Conservation (phyloP, 164 flowering plant genomes). For the Taxillus chinensis region DNA sequence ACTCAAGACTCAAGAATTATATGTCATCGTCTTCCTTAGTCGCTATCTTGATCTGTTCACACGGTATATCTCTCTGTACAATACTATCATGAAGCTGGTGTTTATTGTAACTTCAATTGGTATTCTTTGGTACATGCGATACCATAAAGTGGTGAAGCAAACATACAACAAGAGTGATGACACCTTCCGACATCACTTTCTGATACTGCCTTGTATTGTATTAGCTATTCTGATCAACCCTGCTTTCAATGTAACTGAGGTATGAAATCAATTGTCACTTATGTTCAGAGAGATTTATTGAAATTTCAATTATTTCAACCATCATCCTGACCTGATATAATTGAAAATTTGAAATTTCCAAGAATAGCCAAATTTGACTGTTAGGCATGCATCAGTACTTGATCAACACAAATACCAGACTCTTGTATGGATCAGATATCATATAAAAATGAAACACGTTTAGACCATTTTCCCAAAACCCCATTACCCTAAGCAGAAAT, state of each 20-base stretch:
- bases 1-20: slow-evolving; percentile 58
- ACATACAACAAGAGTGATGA: slow-evolving; percentile 48
- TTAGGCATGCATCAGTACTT: too few species aligned
- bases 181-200: slow-evolving; percentile 39
- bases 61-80: slow-evolving; percentile 37
- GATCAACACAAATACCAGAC: too few species aligned
- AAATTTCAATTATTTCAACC: too few species aligned
- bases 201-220: slow-evolving; percentile 31
- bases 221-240: slow-evolving; percentile 36
- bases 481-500: too few species aligned
- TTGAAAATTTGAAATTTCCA: too few species aligned
- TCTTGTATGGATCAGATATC: too few species aligned
- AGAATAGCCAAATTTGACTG: too few species aligned
- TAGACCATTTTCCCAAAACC: too few species aligned
- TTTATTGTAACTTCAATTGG: slow-evolving; percentile 41
- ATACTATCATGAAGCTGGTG: slow-evolving; percentile 46
- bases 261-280: slow-evolving; percentile 7
- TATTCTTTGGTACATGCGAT: slow-evolving; percentile 62
- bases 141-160: slow-evolving; percentile 47
- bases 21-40: slow-evolving; percentile 39
- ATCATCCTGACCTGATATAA: too few species aligned
- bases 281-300: too few species aligned
- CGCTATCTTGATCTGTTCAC: slow-evolving; percentile 50
- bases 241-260: slow-evolving; percentile 30
- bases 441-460: too few species aligned